Base-by-base conservation (phyloP, 345 rosid species). In the Syzygium oleosum region DNA sequence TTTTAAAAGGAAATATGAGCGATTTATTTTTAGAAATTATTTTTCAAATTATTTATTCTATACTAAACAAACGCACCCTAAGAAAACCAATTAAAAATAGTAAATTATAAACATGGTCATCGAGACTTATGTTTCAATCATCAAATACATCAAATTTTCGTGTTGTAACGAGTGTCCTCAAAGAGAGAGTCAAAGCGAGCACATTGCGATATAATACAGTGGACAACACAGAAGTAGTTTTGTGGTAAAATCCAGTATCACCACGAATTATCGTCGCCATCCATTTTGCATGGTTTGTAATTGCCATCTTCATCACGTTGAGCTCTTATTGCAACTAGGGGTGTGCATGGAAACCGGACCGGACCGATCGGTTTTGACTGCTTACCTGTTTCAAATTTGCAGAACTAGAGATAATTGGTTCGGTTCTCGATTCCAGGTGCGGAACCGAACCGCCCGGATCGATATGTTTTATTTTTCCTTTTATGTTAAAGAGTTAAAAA, bases 321-420 rank as follows among this genome's bases (percentile, higher is more conserved):
- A 58, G 63, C 15, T 25, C 29, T 58, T 58, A 25, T 58, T 12
- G 25, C 63, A 58, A 25, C 29, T 25, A 58, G 3, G 63, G 63
- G 14, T 12, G 27, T 58, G 29, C 63, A 58, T 1, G 2, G 25
- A 1, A 25, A 4, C n/a, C 0, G 0, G 0, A 5, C 0, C 0
- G 0, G 0, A 58, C 0, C 0, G 0, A 23, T 25, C 0, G 0
- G 0, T 58, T 58, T 25, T 58, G 6, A n/a, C 14, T 0, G 7
- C 0, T 2, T 58, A 43, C 63, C 12, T 0, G 0, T 58, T 58
- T 0, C 63, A 58, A 25, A 11, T 23, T 58, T 58, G 11, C 23
- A 27, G n/a, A 56, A 56, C 23, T 56, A 12, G 23, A 12, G 23
- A 56, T 58, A 25, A 58, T 58, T 58, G 1, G 1, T 58, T 0